phyloP scores from a whole-genome alignment of 2,329 filamentous ascomycete species.

The Moelleriella libera region DNA sequence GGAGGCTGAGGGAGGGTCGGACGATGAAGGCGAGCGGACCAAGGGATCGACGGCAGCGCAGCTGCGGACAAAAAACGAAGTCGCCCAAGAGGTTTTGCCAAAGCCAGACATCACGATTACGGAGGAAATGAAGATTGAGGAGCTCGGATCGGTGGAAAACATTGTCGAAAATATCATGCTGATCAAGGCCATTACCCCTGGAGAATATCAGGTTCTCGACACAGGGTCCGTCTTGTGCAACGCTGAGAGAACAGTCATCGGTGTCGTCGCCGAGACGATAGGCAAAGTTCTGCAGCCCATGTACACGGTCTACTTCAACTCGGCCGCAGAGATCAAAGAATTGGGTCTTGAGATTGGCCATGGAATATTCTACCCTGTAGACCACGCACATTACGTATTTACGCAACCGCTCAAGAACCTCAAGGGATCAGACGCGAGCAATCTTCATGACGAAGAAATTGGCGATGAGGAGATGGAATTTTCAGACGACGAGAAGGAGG shows the following conservation, averaged over 20 bases:
- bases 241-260: conserved; percentile 61
- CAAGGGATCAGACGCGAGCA: conserved; percentile 89
- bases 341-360: conserved; percentile 54
- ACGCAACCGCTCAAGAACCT: conserved; percentile 64
- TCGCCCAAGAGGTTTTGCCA: conserved; percentile 45
- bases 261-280: conserved; percentile 71
- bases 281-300: conserved; percentile 75
- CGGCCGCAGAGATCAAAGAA: conserved; percentile 50
- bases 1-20: conserved; percentile 65
- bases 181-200: conserved; percentile 63
- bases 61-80: conserved; percentile 73
- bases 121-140: conserved; percentile 59
- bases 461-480: conserved; percentile 82
- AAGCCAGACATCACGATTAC: conserved; percentile 72
- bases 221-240: conserved; percentile 72
- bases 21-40: conserved; percentile 52
- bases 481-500: conserved; percentile 91
- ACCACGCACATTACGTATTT: conserved; percentile 72
- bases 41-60: conserved; percentile 26
- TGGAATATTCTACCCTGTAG: conserved; percentile 64
- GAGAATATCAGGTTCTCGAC: conserved; percentile 76
- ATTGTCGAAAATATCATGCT: conserved; percentile 68
- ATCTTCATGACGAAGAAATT: conserved; percentile 86
- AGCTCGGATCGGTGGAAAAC: conserved; percentile 61
- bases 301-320: conserved; percentile 69